Evolutionary conservation across 768 basidiomycete species (phyloP).

Genomic region (Tricholoma bakamatsutake): DNA sequence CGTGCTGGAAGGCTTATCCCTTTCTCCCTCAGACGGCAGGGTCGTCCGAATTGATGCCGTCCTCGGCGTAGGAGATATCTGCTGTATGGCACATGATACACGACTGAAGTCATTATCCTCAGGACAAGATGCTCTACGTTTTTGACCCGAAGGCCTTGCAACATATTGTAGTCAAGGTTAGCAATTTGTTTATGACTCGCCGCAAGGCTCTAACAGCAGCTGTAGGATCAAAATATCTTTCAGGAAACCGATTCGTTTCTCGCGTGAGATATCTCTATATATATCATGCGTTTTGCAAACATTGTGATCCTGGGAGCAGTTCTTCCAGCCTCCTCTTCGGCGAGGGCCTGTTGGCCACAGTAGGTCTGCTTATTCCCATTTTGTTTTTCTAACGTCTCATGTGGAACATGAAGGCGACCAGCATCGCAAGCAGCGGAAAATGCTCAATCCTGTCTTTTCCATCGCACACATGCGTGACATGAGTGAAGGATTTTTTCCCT

Average conservation of each 20-base stretch:
- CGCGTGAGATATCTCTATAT: constrained; percentile 11
- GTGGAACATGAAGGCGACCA: constrained; percentile 19
- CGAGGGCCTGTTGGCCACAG: constrained; percentile 1
- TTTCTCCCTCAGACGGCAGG: not conserved
- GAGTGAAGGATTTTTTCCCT: constrained; percentile 1
- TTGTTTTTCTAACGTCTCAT: too few relatives aligned
- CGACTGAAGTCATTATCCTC: not conserved
- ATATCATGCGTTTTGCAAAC: not conserved
- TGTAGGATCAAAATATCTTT: constrained; percentile 22
- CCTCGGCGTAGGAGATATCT: not conserved
- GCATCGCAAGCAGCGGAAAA: constrained; percentile 9
- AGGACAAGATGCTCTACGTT: not conserved
- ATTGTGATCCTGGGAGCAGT: not conserved
- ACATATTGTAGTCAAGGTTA: not conserved
- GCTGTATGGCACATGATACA: not conserved
- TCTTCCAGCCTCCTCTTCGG: not conserved
- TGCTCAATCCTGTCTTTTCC: constrained; percentile 33
- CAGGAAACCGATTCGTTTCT: constrained; percentile 32
- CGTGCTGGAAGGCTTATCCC: not conserved
- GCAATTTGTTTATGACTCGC: not conserved
- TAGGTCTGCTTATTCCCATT: constrained; percentile 5
- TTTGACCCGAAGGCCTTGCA: not conserved
- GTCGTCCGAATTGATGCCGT: not conserved
- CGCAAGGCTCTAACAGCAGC: not conserved
- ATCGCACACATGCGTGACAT: constrained; percentile 27